These are phyloP conservation scores for Pugionium cornutum DNA, from an alignment of 345 rosid genomes.

Conservation along the genomic window DNA sequence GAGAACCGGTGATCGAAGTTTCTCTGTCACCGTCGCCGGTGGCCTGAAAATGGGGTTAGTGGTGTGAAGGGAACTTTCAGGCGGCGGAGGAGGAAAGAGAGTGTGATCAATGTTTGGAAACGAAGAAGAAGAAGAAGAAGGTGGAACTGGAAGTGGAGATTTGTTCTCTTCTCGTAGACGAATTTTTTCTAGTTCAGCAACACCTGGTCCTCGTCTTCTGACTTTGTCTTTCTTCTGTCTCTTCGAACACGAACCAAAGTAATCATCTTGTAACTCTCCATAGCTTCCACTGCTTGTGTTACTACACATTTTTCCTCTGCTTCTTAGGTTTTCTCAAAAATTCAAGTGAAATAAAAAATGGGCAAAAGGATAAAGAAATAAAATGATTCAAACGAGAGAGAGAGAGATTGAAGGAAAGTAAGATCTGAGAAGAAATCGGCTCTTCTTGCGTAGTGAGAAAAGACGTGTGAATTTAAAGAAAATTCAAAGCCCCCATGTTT, in stretches of 20 bases:
- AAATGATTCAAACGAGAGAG: conserved; percentile 38
- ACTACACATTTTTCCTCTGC: conserved; percentile 50
- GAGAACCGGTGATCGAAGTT: too few relatives aligned
- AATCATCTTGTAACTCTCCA: conserved; percentile 40
- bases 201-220: conserved; percentile 71
- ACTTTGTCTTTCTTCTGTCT: conserved; percentile 45
- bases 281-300: conserved; percentile 44
- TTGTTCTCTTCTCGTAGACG: conserved; percentile 50
- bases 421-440: conserved; percentile 57
- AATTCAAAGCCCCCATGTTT: conserved; percentile 43
- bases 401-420: conserved; percentile 50
- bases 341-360: too few relatives aligned
- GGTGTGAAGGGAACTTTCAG: neutral
- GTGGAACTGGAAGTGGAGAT: conserved; percentile 6
- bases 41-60: neutral
- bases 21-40: neutral
- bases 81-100: conserved; percentile 19
- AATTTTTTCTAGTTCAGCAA: conserved; percentile 74
- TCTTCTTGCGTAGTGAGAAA: conserved; percentile 42
- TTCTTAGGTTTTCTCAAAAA: neutral
- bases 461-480: conserved; percentile 41
- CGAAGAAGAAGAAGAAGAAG: conserved; percentile 18
- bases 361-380: conserved; percentile 15
- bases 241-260: conserved; percentile 42
- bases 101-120: conserved; percentile 15